Evolutionary conservation across 2,329 filamentous ascomycete genomes (phyloP).

Genomic region (Phyllosticta citribraziliensis): DNA sequence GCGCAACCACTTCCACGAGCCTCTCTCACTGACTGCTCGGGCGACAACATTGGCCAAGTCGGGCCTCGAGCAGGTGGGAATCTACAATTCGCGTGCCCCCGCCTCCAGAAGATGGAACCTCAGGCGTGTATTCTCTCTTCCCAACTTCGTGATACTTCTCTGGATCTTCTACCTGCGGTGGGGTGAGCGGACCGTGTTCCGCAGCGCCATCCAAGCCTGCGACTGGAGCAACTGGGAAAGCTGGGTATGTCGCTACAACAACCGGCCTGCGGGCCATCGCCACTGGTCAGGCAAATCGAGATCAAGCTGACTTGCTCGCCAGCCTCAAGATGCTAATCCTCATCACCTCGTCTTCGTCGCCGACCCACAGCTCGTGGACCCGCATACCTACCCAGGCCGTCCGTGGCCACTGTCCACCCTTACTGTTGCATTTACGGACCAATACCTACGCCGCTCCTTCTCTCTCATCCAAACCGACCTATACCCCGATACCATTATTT

Average conservation of each 20-base stretch:
- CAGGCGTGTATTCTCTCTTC: slow-evolving; percentile 28
- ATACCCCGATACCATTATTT: slow-evolving; percentile 79
- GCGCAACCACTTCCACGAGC: slow-evolving; percentile 21
- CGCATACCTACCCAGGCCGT: slow-evolving; percentile 85
- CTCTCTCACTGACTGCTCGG: slow-evolving; percentile 24
- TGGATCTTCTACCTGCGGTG: slow-evolving; percentile 75
- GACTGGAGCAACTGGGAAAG: slow-evolving; percentile 82
- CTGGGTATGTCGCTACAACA: slow-evolving; percentile 54
- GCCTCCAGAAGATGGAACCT: slow-evolving; percentile 3
- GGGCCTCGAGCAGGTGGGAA: slow-evolving; percentile 6
- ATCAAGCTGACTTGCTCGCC: slow-evolving; percentile 13
- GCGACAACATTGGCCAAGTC: slow-evolving; percentile 20
- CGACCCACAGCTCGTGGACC: slow-evolving; percentile 86
- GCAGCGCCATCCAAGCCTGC: slow-evolving; percentile 59
- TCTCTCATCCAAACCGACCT: slow-evolving; percentile 64
- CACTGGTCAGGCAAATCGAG: not conserved
- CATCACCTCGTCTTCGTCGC: slow-evolving; percentile 79
- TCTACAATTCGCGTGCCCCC: slow-evolving; percentile 4
- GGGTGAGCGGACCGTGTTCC: slow-evolving; percentile 75
- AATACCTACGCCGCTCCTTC: slow-evolving; percentile 79
- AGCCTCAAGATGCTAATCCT: slow-evolving; percentile 70
- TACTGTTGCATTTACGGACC: slow-evolving; percentile 69
- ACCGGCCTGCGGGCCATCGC: not conserved
- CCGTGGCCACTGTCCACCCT: slow-evolving; percentile 60
- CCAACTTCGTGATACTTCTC: slow-evolving; percentile 56